Percentiles rank a stretch among this genome's conserved stretches.
phyloP scores from a whole-genome alignment of 2,329 filamentous ascomycete genomes.

The Fusarium cicatricum region DNA sequence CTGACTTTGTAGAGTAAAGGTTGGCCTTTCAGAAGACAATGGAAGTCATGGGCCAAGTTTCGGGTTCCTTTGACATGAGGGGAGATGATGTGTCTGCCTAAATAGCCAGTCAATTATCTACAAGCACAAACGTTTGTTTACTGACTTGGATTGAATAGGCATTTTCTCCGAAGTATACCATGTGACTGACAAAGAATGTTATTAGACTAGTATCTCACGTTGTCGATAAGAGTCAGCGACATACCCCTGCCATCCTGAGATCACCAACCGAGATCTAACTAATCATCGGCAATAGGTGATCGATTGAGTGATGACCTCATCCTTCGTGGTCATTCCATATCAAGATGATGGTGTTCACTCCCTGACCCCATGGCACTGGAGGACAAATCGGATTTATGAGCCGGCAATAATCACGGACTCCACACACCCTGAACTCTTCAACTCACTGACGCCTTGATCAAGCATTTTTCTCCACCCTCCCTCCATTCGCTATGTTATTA shows the following conservation, averaged over 20 bases:
- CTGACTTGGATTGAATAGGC: neutral
- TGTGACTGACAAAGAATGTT: neutral
- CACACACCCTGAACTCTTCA: constrained; percentile 18
- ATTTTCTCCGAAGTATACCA: neutral
- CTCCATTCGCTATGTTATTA: constrained; percentile 23
- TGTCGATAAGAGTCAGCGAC: too few species aligned
- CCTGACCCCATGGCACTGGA: neutral
- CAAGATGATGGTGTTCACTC: neutral
- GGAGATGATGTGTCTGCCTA: neutral
- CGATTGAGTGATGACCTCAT: too few species aligned
- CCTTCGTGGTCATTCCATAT: neutral
- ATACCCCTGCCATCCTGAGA: too few species aligned
- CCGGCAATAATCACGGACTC: constrained; percentile 36
- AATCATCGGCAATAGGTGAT: too few species aligned
- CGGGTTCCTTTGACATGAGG: neutral
- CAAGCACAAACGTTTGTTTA: neutral
- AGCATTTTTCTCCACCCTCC: constrained; percentile 32
- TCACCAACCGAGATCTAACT: too few species aligned
- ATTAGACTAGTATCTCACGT: too few species aligned
- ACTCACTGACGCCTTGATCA: constrained; percentile 31
- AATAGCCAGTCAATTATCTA: neutral
- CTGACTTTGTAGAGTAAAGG: neutral
- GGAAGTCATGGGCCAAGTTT: neutral
- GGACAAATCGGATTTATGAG: constrained; percentile 30
- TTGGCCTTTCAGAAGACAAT: neutral